Percentiles rank a stretch among this genome's conserved stretches.
Evolutionary conservation across 2,329 filamentous ascomycete genomes (phyloP).

Genomic region (Paecilomyces sp.): DNA sequence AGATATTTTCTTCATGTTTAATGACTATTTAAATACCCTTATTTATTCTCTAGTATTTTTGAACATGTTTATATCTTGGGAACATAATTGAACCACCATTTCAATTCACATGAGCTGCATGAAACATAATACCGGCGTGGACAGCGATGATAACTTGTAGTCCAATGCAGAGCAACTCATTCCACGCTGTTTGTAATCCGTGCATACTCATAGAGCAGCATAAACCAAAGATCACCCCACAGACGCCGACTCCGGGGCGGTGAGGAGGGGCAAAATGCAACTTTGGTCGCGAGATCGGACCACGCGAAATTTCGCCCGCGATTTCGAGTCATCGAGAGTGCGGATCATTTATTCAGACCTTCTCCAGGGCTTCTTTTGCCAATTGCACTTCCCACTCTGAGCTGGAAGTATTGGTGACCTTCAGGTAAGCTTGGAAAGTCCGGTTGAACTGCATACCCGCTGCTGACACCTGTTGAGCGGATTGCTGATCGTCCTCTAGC

Average conservation of each 20-base stretch:
- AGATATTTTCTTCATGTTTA: neutral
- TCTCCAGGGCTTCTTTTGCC: neutral
- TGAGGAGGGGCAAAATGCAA: constrained; percentile 2
- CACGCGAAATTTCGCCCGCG: neutral
- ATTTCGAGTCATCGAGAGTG: neutral
- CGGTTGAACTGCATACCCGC: neutral
- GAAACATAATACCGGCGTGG: neutral
- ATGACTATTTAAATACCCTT: neutral
- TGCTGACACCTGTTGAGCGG: neutral
- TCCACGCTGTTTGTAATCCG: neutral
- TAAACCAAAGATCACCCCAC: neutral
- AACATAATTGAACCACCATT: neutral
- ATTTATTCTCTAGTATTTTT: neutral
- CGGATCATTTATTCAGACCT: neutral
- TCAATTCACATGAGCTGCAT: neutral
- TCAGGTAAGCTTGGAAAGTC: neutral
- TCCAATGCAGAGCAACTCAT: neutral
- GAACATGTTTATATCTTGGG: neutral
- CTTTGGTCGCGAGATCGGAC: neutral
- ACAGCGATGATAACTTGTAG: neutral
- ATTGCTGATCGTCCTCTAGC: neutral
- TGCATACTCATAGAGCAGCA: too few relatives aligned
- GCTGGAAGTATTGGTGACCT: neutral
- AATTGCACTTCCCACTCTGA: neutral
- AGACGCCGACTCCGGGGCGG: neutral